Percentiles rank a stretch among this genome's conserved stretches.
These are phyloP conservation scores for Cyberlindnera euphorbiiphila DNA, from an alignment of 805 yeast species.

Conservation along the genomic window DNA sequence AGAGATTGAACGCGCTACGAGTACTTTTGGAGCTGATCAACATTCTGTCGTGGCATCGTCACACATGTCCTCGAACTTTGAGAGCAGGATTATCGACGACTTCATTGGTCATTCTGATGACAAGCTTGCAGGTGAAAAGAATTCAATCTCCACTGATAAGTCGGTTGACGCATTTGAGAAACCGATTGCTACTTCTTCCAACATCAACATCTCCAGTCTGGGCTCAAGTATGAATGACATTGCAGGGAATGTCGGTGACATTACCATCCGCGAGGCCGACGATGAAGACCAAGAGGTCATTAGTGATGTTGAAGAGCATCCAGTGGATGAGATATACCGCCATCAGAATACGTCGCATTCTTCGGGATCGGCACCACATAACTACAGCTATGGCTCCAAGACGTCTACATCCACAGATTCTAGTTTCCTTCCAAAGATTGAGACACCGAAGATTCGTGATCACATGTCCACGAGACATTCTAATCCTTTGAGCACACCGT, in stretches of 20 bases:
- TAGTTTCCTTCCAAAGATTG: constrained; percentile 10
- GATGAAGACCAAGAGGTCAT: constrained; percentile 5
- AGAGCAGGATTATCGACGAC: constrained; percentile 25
- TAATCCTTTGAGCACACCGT: constrained; percentile 15
- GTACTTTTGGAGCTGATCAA: constrained; percentile 1
- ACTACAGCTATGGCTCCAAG: constrained; percentile 9
- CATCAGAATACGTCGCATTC: constrained; percentile 14
- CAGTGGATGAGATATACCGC: constrained; percentile 10
- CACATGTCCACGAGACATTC: constrained; percentile 12
- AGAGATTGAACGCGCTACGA: constrained; percentile 1
- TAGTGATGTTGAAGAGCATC: constrained; percentile 1
- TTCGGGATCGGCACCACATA: constrained; percentile 7
- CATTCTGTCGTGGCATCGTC: constrained; percentile 16
- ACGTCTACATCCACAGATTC: constrained; percentile 12
- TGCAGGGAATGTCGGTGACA: constrained; percentile 24
- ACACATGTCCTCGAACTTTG: constrained; percentile 24
- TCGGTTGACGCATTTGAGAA: constrained; percentile 17
- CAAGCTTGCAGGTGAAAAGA: constrained; percentile 9
- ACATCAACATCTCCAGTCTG: constrained; percentile 25
- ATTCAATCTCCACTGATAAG: constrained; percentile 5
- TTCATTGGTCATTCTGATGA: constrained; percentile 23
- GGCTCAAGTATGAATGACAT: constrained; percentile 20
- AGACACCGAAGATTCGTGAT: constrained; percentile 16
- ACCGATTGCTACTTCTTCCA: constrained; percentile 29
- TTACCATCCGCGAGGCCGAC: constrained; percentile 23